Evolutionary conservation across 2,329 filamentous ascomycete species (phyloP).

Genomic region (Ilyonectria robusta): DNA sequence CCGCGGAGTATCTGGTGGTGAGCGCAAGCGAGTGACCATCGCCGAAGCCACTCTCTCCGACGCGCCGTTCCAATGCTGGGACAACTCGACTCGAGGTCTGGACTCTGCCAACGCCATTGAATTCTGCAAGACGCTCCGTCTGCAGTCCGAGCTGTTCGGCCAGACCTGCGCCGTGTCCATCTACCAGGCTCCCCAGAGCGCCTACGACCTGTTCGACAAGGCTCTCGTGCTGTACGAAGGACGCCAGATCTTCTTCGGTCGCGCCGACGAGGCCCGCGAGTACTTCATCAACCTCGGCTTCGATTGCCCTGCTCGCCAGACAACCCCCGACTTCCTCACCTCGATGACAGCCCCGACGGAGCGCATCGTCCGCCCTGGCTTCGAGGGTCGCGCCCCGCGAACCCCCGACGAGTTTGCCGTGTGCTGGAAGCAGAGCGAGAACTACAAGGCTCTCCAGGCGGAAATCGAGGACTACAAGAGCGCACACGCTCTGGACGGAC

Average conservation of each 20-base stretch:
- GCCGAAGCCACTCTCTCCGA: constrained; percentile 28
- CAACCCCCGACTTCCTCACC: constrained; percentile 27
- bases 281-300: constrained; percentile 30
- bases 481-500: constrained; percentile 18
- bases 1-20: constrained; percentile 27
- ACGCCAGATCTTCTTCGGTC: constrained; percentile 29
- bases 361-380: constrained; percentile 20
- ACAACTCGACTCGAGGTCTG: constrained; percentile 25
- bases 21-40: constrained; percentile 29
- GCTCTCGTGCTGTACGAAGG: constrained; percentile 28
- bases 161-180: constrained; percentile 31
- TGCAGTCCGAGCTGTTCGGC: constrained; percentile 27
- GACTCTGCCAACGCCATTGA: constrained; percentile 31
- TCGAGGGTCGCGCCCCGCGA: constrained; percentile 19
- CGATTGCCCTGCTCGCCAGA: constrained; percentile 27
- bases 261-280: constrained; percentile 18
- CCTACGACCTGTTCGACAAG: constrained; percentile 31
- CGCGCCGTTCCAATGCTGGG: constrained; percentile 29
- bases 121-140: constrained; percentile 26
- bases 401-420: constrained; percentile 27
- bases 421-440: constrained; percentile 24
- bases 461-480: constrained; percentile 26
- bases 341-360: constrained; percentile 28
- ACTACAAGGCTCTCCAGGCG: constrained; percentile 16
- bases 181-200: constrained; percentile 29